Evolutionary conservation across 345 rosid species (phyloP), one percentile per base, ranked within the genome.

Genomic region (Nasturtium officinale): DNA sequence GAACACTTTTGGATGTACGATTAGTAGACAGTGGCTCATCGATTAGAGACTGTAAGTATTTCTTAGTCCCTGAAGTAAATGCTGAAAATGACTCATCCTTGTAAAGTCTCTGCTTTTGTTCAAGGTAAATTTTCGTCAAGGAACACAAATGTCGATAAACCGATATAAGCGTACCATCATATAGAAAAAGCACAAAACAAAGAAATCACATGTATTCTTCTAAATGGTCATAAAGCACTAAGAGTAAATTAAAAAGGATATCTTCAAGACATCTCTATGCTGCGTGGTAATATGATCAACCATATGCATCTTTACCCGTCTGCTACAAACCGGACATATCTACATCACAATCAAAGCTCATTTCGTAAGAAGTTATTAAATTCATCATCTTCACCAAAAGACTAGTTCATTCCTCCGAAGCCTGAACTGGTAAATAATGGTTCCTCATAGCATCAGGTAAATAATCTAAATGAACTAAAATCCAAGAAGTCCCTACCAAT

Each of bases 51-150:
- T 71, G 82, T 65, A 81, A 79, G 53, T 84, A 77, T 71, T 82
- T 89, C 67, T 73, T 80, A 71, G 78, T 86, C 75, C 81, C 42
- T 40, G 72, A 67, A 16, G 80, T 78, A 48, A 77, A 54, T 32
- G 77, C 46, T 68, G 86, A 80, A 78, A 76, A 61, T 18, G 81
- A 77, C 38, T 82, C 83, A 13, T 75, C 79, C 82, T 85, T 87
- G 78, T 72, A 64, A 51, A 76, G 76, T 66, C 81, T 88, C 73
- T 86, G 76, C 62, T 75, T 84, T 61, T 84, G 89, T 72, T 84
- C 84, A 72, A 83, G 76, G 96, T 91, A 84, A 82, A 63, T 58
- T 55, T 38, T 54, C 53, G 87, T 91, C 83, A 91, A 89, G 97
- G 92, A 77, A 83, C 54, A 17, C 72, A 66, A 65, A 46, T 37